phyloP scores from a whole-genome alignment of 2,329 filamentous ascomycete genomes.

The Exophiala bonariae region DNA sequence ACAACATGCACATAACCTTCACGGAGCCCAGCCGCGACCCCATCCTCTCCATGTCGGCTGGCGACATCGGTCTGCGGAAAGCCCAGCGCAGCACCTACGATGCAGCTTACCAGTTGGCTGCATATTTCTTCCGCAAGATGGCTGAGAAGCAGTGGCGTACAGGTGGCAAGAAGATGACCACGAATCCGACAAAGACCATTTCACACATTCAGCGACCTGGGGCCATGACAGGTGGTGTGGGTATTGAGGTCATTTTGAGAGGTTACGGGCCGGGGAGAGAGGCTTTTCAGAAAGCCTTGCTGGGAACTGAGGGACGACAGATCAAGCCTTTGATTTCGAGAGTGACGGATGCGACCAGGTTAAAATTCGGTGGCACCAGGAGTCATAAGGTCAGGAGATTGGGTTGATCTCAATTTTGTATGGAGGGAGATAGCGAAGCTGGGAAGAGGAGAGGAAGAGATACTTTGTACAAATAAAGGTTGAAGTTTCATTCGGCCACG shows the following conservation, averaged over 20 bases:
- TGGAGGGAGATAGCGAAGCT: no score
- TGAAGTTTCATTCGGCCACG: no score
- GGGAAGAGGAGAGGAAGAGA: no score
- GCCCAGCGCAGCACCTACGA: slow-evolving; percentile 79
- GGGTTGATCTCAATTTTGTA: slow-evolving; percentile 57
- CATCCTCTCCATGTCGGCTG: slow-evolving; percentile 76
- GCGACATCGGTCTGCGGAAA: slow-evolving; percentile 91
- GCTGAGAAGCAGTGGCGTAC: slow-evolving; percentile 76
- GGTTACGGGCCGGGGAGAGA: slow-evolving; percentile 87
- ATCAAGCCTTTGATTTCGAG: slow-evolving; percentile 73
- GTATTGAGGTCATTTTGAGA: slow-evolving; percentile 76
- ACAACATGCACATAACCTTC: slow-evolving; percentile 94
- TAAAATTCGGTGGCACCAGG: slow-evolving; percentile 95
- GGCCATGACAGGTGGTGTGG: slow-evolving; percentile 63
- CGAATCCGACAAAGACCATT: slow-evolving; percentile 68
- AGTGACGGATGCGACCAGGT: slow-evolving; percentile 79
- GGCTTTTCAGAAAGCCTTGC: slow-evolving; percentile 82
- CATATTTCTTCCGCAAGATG: slow-evolving; percentile 80
- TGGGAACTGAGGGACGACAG: slow-evolving; percentile 79
- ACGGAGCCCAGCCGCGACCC: slow-evolving; percentile 77
- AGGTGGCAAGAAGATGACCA: slow-evolving; percentile 66
- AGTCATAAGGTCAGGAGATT: slow-evolving; percentile 82
- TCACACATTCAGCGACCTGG: slow-evolving; percentile 79
- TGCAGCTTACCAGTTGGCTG: slow-evolving; percentile 84
- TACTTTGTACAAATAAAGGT: no score